phyloP scores from a whole-genome alignment of 2,329 filamentous ascomycete species.

The Calonectria pseudoturangicola region DNA sequence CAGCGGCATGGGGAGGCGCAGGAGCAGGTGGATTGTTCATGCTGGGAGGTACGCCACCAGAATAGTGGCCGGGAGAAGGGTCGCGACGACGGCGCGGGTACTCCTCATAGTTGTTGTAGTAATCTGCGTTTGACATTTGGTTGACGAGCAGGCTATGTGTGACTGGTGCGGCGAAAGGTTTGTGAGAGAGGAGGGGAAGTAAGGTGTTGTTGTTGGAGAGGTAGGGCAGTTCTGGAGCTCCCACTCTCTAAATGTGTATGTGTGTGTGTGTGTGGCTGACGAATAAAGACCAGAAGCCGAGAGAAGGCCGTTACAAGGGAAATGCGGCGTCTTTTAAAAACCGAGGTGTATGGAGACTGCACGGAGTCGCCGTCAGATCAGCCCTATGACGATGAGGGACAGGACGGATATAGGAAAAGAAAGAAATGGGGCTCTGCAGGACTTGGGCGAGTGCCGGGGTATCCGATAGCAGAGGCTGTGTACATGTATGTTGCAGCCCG shows the following conservation, averaged over 20 bases:
- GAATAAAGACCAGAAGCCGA: slow-evolving; percentile 7
- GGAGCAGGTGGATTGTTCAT: slow-evolving; percentile 36
- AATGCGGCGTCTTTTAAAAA: slow-evolving; percentile 20
- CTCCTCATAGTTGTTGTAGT: slow-evolving; percentile 59
- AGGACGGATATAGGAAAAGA: slow-evolving; percentile 18
- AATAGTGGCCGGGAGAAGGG: slow-evolving; percentile 59
- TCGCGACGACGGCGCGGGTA: slow-evolving; percentile 52
- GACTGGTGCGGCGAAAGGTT: neutral
- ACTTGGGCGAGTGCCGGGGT: slow-evolving; percentile 25
- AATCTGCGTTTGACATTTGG: slow-evolving; percentile 50
- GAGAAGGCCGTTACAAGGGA: slow-evolving; percentile 7
- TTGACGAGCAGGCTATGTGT: neutral
- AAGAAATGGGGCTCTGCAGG: slow-evolving; percentile 35
- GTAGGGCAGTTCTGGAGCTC: neutral
- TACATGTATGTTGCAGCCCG: slow-evolving; percentile 19
- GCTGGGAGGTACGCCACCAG: slow-evolving; percentile 53
- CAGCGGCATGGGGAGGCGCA: slow-evolving; percentile 43
- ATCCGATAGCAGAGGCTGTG: slow-evolving; percentile 30
- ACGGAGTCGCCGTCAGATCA: slow-evolving; percentile 41
- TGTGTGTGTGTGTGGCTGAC: slow-evolving; percentile 18
- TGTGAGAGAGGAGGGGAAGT: neutral
- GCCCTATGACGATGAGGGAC: slow-evolving; percentile 31
- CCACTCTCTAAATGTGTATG: neutral
- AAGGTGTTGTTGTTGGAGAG: neutral
- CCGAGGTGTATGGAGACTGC: neutral